Evolutionary conservation across 208 protist genomes (phyloP), one percentile per base, ranked within the genome.

Genomic region (Novymonas esmeraldas): DNA sequence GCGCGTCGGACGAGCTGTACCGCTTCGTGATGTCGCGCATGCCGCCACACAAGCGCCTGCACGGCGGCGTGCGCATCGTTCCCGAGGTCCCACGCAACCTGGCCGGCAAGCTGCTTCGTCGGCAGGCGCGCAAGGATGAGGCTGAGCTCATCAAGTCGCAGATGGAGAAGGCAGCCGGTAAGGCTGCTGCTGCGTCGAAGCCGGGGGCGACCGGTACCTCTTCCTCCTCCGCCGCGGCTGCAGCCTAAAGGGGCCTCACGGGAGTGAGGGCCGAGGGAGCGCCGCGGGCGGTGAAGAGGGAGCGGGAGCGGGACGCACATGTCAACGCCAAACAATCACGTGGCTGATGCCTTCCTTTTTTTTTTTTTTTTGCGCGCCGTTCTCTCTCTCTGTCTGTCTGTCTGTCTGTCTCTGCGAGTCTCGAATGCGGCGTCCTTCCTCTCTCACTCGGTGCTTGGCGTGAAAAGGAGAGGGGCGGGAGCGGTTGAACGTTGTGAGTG

Each of bases 91-190:
- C 84, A 18, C 95, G 90, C 60, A 88, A 75, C 39, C 26, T 74
- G 18, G 54, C 75, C 2, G 93, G 93, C 50, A 96, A 97, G 72
- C 63, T 97, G 45, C 63, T 97, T 38, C 82, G 90, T 28, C 82
- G 89, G 26, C 49, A 86, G 24, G 54, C 65, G 3, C 73, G 75
- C n/a, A 54, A 65, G 36, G 48, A 72, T 28, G 79, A 84, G 48
- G 65, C 70, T 0, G 70, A 66, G 18, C 68, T 66, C 46, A 38
- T 84, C 20, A 84, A 78, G 38, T 22, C 58, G 0, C 42, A 64
- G 58, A 26, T 20, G 58, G 31, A 52, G n/a, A 36, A 64, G 44
- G 14, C 16, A 7, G 36, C 3, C 45, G 45, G 6, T 6, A 16
- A 6, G 22, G 36, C 36, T 5, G 11, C 5, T 5, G 36, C 7